Base-by-base conservation (phyloP, 352 stramenopile species). In the Pseudoperonospora humuli region DNA sequence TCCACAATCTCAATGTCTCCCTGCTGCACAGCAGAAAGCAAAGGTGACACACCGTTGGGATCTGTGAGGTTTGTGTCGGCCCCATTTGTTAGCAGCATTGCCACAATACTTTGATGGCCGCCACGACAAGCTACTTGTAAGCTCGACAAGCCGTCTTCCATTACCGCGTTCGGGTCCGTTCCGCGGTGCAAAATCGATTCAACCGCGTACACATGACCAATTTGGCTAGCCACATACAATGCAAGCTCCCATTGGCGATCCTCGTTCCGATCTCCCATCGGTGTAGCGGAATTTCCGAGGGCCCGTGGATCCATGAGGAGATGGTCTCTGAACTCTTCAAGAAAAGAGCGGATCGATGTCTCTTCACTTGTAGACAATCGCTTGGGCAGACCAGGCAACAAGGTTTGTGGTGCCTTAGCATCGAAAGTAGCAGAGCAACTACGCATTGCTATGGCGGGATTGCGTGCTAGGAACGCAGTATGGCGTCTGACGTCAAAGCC, bases 161-260 rank as follows among this genome's bases (percentile, higher is more conserved):
- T 57, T 7, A 58, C 47, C 10, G 52, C 56, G 27, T 75, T 82
- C 2, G 64, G 51, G 37, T 69, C 50, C 2, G 67, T 74, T 2
- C 64, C 68, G 9, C 67, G 59, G 7, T 56, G 49, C 26, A 85
- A 42, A 29, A 83, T 67, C 6, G 61, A 63, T 27, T 62, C 50
- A 7, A 80, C 73, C 1, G 72, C 68, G 19, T 62, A 59, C 5
- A 49, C 41, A 23, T 82, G 63, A 3, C 70, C 73, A 14, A 69
- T 67, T 50, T 76, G 63, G 27, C 65, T 61, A 15, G 70, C 70
- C 24, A 75, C 44, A 32, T 70, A 80, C 11, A 85, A 40, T 29
- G 68, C 68, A 4, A 76, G 45, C 18, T 78, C 62, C 72, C 72
- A 84, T 26, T 76, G 64, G 1, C 55, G 51, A 39, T 64, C 52